Conservation (phyloP, 2,329 filamentous ascomycete genomes). For the Cryphonectria nitschkei region DNA sequence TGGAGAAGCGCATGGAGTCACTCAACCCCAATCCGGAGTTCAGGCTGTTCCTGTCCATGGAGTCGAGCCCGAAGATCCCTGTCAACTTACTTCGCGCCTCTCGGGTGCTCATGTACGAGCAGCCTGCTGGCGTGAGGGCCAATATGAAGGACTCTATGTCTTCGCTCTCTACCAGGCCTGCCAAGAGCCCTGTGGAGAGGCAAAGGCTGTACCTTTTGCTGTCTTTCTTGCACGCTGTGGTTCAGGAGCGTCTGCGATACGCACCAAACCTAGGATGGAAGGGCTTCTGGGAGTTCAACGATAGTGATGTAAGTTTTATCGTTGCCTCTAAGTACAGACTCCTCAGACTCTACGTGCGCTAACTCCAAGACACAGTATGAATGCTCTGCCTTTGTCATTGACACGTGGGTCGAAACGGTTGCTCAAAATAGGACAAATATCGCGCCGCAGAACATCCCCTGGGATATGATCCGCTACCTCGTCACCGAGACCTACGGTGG, state of each 20-base stretch:
- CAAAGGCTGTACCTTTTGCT: constrained; percentile 87
- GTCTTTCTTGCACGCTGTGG: constrained; percentile 92
- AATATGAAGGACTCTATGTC: constrained; percentile 99
- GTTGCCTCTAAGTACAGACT: not conserved
- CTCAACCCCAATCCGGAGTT: constrained; percentile 94
- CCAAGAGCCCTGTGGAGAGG: constrained; percentile 87
- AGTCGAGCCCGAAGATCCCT: constrained; percentile 93
- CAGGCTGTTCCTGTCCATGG: constrained; percentile 96
- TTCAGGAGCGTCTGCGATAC: constrained; percentile 93
- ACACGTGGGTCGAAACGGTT: constrained; percentile 86
- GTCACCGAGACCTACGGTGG: constrained; percentile 95
- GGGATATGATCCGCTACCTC: constrained; percentile 91
- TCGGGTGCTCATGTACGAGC: constrained; percentile 95
- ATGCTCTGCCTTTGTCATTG: constrained; percentile 94
- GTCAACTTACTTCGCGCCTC: constrained; percentile 94
- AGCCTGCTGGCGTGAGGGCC: constrained; percentile 91
- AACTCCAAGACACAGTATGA: constrained; percentile 70
- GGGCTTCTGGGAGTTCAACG: constrained; percentile 99
- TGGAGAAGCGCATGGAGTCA: constrained; percentile 95
- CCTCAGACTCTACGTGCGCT: constrained; percentile 19
- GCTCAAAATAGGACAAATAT: constrained; percentile 89
- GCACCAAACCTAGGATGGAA: constrained; percentile 95
- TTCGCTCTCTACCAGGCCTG: constrained; percentile 74
- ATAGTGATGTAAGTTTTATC: constrained; percentile 81
- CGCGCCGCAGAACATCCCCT: constrained; percentile 90